Evolutionary conservation across 148 eudicot species (phyloP), one percentile per base, ranked within the genome.

Genomic region (Silene uniflora): DNA sequence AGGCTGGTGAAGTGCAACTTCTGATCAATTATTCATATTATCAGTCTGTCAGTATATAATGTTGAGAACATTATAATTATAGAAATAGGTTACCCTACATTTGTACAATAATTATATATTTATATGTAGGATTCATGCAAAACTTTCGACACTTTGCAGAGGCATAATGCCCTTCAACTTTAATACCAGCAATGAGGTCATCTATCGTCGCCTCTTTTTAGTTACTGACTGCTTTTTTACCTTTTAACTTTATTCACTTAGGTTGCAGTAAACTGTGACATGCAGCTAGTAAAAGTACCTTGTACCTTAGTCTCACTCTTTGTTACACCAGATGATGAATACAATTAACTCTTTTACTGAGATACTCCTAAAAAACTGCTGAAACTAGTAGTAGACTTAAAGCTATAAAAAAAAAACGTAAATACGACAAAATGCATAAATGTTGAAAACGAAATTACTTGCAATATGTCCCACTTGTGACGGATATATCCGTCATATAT

Each of bases 201-300:
- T 59, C 0, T 17, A 18, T 19, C 1, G 62, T 59, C 62, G 5
- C 23, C 21, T n/a, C 22, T n/a, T 56, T 7, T 25, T 19, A 61
- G 64, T 63, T 24, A 63, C 35, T 63, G 35, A 63, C 67, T 63
- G 18, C 18, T 63, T 63, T 63, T 62, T n/a, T n/a, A n/a, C n/a
- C 35, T 29, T 12, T 52, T 32, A 63, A 21, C 12, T 5, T 25
- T 63, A 63, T 3, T 59, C 16, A 23, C 16, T 10, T 63, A 25
- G 13, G 7, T 63, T 63, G 67, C 32, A 63, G 67, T 63, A 22
- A 23, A 63, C 18, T 63, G 18, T 63, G 13, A 63, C 7, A 23
- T 63, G 67, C 18, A 24, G 67, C 18, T 63, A 25, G 35, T 63
- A 13, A 63, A 23, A 24, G 67, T 63, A 63, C 35, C 32, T 63